Conservation (phyloP, 31 red algal species). For the Asparagopsis taxiformis region DNA sequence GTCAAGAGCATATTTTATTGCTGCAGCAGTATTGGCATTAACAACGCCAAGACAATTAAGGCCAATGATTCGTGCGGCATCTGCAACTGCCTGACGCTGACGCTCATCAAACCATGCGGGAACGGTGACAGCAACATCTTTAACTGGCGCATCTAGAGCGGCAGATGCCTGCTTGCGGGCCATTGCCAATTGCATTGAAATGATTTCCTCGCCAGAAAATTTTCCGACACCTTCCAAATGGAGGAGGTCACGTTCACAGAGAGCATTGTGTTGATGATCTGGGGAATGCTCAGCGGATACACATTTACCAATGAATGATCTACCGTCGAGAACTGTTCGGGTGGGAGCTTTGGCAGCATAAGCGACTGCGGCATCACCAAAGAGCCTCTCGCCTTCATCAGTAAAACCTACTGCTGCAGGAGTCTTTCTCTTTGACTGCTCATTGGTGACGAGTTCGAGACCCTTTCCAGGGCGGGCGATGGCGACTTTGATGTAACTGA, state of each 20-base stretch:
- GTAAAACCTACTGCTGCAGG: constrained; percentile 90
- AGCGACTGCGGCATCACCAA: constrained; percentile 88
- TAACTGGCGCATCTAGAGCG: constrained; percentile 41
- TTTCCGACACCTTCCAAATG: constrained; percentile 33
- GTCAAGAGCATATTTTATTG: constrained; percentile 85
- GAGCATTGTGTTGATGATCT: no score
- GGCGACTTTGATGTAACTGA: constrained; percentile 76
- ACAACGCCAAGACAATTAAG: constrained; percentile 83
- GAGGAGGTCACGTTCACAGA: constrained; percentile 21
- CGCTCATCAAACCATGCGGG: constrained; percentile 80
- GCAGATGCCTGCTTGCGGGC: constrained; percentile 48
- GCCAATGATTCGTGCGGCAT: constrained; percentile 75
- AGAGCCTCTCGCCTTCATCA: constrained; percentile 77
- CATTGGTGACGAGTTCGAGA: constrained; percentile 84
- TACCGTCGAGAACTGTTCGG: constrained; percentile 65
- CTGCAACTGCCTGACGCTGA: constrained; percentile 60
- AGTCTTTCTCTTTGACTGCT: constrained; percentile 96
- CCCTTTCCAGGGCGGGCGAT: constrained; percentile 69
- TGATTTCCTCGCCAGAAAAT: constrained; percentile 69
- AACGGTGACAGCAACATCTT: constrained; percentile 85
- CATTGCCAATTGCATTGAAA: constrained; percentile 75
- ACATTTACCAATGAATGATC: constrained; percentile 57
- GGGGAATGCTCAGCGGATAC: neutral
- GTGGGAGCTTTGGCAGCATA: constrained; percentile 69
- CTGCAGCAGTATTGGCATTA: constrained; percentile 82